phyloP scores from a whole-genome alignment of 352 stramenopile genomes.

The Globisporangium splendens region DNA sequence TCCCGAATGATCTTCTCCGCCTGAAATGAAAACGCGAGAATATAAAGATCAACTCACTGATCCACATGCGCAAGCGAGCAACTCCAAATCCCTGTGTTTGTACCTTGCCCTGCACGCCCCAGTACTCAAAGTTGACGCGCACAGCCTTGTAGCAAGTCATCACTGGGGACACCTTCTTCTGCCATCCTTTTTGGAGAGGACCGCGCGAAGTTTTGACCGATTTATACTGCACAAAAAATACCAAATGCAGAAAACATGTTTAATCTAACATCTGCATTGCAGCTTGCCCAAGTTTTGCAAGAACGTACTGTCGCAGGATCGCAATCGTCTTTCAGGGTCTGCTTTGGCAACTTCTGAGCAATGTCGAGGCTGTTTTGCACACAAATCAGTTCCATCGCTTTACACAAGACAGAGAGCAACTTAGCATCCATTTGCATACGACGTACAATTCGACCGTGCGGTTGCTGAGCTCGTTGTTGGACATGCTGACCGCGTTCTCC shows the following conservation, averaged over 20 bases:
- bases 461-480: conserved; percentile 63
- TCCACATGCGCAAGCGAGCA: neutral
- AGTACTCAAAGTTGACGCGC: conserved; percentile 88
- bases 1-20: conserved; percentile 81
- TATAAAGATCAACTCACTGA: neutral
- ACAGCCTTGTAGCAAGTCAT: conserved; percentile 89
- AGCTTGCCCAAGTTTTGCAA: no score
- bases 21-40: conserved; percentile 10
- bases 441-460: conserved; percentile 77
- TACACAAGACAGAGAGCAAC: neutral
- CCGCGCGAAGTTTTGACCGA: conserved; percentile 71
- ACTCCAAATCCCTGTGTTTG: neutral
- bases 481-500: conserved; percentile 70
- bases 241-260: neutral
- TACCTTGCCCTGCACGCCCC: conserved; percentile 76
- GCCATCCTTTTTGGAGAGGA: conserved; percentile 61
- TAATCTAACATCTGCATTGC: conserved; percentile 3
- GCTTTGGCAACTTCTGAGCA: conserved; percentile 69
- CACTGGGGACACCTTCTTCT: conserved; percentile 62
- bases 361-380: conserved; percentile 55
- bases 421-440: neutral
- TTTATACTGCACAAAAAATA: conserved; percentile 41
- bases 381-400: neutral
- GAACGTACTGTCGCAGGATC: conserved; percentile 50
- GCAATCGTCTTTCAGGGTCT: conserved; percentile 68